Evolutionary conservation across 2,329 filamentous ascomycete genomes (phyloP).

Genomic region (Corniculantispora saksenae): DNA sequence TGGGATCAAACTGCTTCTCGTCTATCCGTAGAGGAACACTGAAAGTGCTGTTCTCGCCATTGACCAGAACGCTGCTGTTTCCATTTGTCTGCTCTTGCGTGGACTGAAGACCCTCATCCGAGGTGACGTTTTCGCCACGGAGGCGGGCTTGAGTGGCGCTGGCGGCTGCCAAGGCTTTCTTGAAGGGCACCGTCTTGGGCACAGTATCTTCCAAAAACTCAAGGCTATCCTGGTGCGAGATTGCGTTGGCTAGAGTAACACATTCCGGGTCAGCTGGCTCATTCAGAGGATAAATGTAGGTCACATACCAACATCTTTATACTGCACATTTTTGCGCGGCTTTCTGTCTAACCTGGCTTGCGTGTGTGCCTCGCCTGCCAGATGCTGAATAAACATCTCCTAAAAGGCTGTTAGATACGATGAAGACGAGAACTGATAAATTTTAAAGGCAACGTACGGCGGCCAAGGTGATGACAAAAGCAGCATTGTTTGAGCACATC

Average conservation of each 20-base stretch:
- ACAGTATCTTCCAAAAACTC: conserved; percentile 93
- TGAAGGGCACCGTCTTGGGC: conserved; percentile 80
- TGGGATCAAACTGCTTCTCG: conserved; percentile 44
- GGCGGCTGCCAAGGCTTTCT: conserved; percentile 70
- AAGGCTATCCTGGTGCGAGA: conserved; percentile 86
- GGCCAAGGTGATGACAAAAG: conserved; percentile 89
- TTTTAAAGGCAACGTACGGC: conserved; percentile 55
- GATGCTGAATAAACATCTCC: conserved; percentile 95
- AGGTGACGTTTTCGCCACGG: conserved; percentile 40
- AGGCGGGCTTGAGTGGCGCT: conserved; percentile 49
- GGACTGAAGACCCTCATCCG: conserved; percentile 27
- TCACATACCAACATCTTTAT: conserved; percentile 79
- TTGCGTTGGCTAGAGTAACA: conserved; percentile 66
- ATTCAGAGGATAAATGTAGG: background rate
- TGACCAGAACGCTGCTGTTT: conserved; percentile 32
- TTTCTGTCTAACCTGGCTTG: conserved; percentile 90
- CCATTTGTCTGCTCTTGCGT: conserved; percentile 25
- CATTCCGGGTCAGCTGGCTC: background rate
- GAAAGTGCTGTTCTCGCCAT: conserved; percentile 29
- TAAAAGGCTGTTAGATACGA: conserved; percentile 35
- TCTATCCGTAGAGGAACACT: conserved; percentile 27
- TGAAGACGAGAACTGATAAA: background rate
- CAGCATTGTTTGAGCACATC: conserved; percentile 88
- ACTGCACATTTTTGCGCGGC: conserved; percentile 90
- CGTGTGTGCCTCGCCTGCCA: conserved; percentile 81